Evolutionary conservation across 2,329 filamentous ascomycete genomes (phyloP), one percentile per base, ranked within the genome.

Genomic region (Trichoderma afroharzianum): DNA sequence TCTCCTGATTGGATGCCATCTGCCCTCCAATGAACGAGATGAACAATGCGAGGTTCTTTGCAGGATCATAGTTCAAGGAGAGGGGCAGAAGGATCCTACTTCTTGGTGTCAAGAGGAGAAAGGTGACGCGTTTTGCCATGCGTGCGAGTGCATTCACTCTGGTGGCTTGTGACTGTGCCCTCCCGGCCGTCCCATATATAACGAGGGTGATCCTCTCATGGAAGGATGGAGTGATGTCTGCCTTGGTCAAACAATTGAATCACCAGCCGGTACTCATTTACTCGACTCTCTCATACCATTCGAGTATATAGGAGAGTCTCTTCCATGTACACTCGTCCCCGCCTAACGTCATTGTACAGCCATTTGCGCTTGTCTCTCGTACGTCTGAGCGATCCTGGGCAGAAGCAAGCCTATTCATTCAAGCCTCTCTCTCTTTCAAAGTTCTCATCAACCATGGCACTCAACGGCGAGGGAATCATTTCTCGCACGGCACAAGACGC

Each of bases 401-500:
- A 18, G 33, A 43, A 36, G 7, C 18, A 28, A 14, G 11, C 6
- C 11, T 24, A 21, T 24, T 58, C 26, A 14, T 21, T n/a, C 26
- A 67, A 30, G 14, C 50, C 24, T 18, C 26, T 59, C 0, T 4
- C 9, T 4, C 9, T 18, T 32, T 26, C 12, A 9, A 32, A 15
- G 24, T 24, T 32, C 1, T 28, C 28, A 15, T 67, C 70, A 39
- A 39, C 11, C 14, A 79, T 79, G 78, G 73, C 76, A 36, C 68
- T 80, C 66, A 78, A 81, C 62, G 73, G 66, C 5, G 32, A 76
- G 5, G 77, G 76, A n/a, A 75, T 76, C 8, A 68, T 77, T 70
- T 73, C 63, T 50, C 80, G 80, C 39, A 77, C 78, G 5, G 73
- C 68, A 9, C 72, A 76, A 14, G 72, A 81, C 18, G 77, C 80